A percentile compares a stretch with the other conserved stretches of the same genome.
Evolutionary conservation across 2,329 filamentous ascomycete genomes (phyloP).

Genomic region (Pochonia chlamydosporia): DNA sequence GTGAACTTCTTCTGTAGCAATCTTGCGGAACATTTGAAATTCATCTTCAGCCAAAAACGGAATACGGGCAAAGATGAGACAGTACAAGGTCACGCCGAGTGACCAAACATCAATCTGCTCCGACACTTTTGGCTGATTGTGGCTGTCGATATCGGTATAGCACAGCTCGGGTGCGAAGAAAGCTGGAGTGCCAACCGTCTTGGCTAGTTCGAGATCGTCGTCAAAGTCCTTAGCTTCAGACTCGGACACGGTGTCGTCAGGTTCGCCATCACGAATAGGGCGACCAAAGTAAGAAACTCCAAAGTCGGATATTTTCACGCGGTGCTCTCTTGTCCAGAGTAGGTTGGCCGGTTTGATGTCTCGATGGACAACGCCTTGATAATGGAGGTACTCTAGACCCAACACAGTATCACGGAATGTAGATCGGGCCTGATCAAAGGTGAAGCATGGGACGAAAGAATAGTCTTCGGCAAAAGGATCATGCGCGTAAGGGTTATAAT

Average conservation of each 20-base stretch:
- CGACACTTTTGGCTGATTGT: slow-evolving; percentile 72
- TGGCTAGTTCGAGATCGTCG: slow-evolving; percentile 91
- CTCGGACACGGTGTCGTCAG: slow-evolving; percentile 67
- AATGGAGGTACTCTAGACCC: slow-evolving; percentile 88
- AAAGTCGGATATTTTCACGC: slow-evolving; percentile 97
- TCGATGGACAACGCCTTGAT: slow-evolving; percentile 76
- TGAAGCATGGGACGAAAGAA: slow-evolving; percentile 90
- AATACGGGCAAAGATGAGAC: slow-evolving; percentile 87
- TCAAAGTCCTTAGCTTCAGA: slow-evolving; percentile 83
- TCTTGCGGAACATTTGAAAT: slow-evolving; percentile 84
- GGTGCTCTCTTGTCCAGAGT: slow-evolving; percentile 75
- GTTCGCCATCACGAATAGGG: slow-evolving; percentile 76
- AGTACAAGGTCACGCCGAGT: slow-evolving; percentile 91
- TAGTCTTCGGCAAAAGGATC: slow-evolving; percentile 78
- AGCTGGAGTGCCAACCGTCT: slow-evolving; percentile 93
- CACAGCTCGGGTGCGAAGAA: slow-evolving; percentile 97
- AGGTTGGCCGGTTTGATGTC: slow-evolving; percentile 90
- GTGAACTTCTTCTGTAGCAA: slow-evolving; percentile 88
- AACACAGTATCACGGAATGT: slow-evolving; percentile 91
- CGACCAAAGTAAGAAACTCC: slow-evolving; percentile 95
- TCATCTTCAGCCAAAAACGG: slow-evolving; percentile 91
- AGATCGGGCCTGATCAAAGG: slow-evolving; percentile 71
- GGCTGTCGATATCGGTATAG: slow-evolving; percentile 69
- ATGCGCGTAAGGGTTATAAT: slow-evolving; percentile 51
- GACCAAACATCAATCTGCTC: slow-evolving; percentile 98